Evolutionary conservation across 805 yeast species (phyloP), one percentile per base, ranked within the genome.

Genomic region (Clavispora carvajalis): DNA sequence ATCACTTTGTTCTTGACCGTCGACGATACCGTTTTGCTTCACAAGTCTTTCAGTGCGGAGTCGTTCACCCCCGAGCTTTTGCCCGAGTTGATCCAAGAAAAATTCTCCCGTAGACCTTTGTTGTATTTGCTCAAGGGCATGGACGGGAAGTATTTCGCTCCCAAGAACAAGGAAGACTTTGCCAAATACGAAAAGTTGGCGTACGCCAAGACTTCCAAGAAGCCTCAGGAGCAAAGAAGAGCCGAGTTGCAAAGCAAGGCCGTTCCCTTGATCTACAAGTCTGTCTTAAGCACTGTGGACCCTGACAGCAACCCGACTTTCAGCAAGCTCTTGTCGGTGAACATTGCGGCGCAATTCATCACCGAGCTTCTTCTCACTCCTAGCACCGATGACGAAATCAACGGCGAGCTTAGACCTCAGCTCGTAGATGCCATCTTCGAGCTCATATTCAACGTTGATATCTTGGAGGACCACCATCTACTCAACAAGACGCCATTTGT

Each of bases 11-110:
- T 86, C 63, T 74, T 84, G 77, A 81, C 91, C 21, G 93, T 90
- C 42, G 99, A 91, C 69, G 99, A 91, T 71, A 90, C 98, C 2
- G 93, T 85, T 39, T 71, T 87, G 54, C 75, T 87, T 33, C 72
- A 72, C 59, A 89, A 87, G 62, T 74, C 95, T 0, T 85, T 91
- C 57, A 63, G 71, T 22, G 66, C 71, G 33, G 91, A 82, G 47
- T 69, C 76, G 43, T 59, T 65, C 46, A 59, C 69, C 16, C 68
- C 75, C 22, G 77, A 73, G 23, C 54, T 59, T 12, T 65, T 84
- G 54, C 69, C 73, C 21, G 78, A 76, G 25, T 64, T 87, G 18
- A 67, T 85, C 21, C 66, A 70, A 38, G 82, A 84, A 49, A 88
- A 89, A 60, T 85, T 74, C 54, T 88, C 90, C 24, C 77, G 99